Evolutionary conservation across 1,284 basidiomycete genomes (phyloP).

Genomic region (Moesziomyces parantarcticus): DNA sequence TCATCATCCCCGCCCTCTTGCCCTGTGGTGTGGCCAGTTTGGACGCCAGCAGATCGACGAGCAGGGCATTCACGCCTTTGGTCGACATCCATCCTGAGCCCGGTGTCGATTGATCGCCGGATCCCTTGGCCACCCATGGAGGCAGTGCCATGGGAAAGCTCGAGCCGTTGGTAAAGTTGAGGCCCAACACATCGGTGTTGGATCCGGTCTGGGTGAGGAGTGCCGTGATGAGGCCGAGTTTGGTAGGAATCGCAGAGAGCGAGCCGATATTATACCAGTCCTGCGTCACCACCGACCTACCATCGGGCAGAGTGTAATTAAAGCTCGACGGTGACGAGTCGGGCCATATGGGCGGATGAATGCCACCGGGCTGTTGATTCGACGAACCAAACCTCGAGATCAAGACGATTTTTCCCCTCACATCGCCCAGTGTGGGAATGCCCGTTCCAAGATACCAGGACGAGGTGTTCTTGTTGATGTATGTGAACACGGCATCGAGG

Average conservation of each 20-base stretch:
- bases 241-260: slow-evolving; percentile 30
- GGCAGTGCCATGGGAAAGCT: slow-evolving; percentile 48
- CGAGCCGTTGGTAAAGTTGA: slow-evolving; percentile 48
- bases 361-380: slow-evolving; percentile 45
- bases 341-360: slow-evolving; percentile 59
- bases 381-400: slow-evolving; percentile 42
- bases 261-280: slow-evolving; percentile 54
- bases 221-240: slow-evolving; percentile 30
- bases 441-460: slow-evolving; percentile 39
- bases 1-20: slow-evolving; percentile 27
- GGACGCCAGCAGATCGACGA: slow-evolving; percentile 34
- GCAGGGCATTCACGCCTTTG: slow-evolving; percentile 30
- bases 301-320: slow-evolving; percentile 30
- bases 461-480: slow-evolving; percentile 20
- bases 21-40: neutral
- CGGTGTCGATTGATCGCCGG: slow-evolving; percentile 13
- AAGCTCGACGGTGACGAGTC: slow-evolving; percentile 27
- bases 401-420: slow-evolving; percentile 48
- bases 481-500: slow-evolving; percentile 23
- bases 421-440: slow-evolving; percentile 42
- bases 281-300: slow-evolving; percentile 32
- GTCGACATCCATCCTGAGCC: slow-evolving; percentile 20
- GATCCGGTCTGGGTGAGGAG: slow-evolving; percentile 22
- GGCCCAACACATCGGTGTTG: slow-evolving; percentile 7
- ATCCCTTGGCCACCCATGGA: slow-evolving; percentile 45